A percentile compares a stretch with the other conserved stretches of the same genome.
phyloP scores from a whole-genome alignment of 345 rosid species.

The Populus tremula region DNA sequence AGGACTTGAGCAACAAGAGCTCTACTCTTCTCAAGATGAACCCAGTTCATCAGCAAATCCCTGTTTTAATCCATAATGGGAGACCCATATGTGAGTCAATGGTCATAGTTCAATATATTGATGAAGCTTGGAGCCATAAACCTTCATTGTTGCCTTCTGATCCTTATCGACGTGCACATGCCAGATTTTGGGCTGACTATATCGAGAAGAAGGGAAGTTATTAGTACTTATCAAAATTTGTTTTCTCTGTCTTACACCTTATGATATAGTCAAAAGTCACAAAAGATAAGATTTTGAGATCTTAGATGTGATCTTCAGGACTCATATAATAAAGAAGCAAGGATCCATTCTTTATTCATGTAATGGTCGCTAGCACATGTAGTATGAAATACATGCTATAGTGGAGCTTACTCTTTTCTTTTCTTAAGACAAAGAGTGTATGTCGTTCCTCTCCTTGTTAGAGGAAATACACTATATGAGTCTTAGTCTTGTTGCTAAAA shows the following conservation, averaged over 20 bases:
- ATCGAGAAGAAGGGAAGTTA: constrained; percentile 4
- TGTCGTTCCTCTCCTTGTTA: too few species aligned
- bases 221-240: neutral
- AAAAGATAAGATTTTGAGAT: too few species aligned
- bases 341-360: too few species aligned
- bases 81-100: constrained; percentile 12
- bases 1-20: constrained; percentile 20
- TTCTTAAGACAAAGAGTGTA: too few species aligned
- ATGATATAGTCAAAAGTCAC: too few species aligned
- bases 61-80: neutral
- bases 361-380: too few species aligned
- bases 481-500: too few species aligned
- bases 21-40: constrained; percentile 4
- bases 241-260: neutral
- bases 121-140: constrained; percentile 12
- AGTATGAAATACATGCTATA: too few species aligned
- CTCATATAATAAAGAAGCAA: too few species aligned
- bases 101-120: constrained; percentile 14
- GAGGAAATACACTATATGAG: too few species aligned
- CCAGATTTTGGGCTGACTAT: constrained; percentile 24
- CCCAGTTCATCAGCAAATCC: neutral
- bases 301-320: too few species aligned
- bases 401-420: too few species aligned
- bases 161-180: constrained; percentile 13
- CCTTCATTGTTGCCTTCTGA: constrained; percentile 14